Percentiles rank a stretch among this genome's conserved stretches.
Evolutionary conservation across 2,329 filamentous ascomycete species (phyloP).

Genomic region (Graphilbum fragrans): DNA sequence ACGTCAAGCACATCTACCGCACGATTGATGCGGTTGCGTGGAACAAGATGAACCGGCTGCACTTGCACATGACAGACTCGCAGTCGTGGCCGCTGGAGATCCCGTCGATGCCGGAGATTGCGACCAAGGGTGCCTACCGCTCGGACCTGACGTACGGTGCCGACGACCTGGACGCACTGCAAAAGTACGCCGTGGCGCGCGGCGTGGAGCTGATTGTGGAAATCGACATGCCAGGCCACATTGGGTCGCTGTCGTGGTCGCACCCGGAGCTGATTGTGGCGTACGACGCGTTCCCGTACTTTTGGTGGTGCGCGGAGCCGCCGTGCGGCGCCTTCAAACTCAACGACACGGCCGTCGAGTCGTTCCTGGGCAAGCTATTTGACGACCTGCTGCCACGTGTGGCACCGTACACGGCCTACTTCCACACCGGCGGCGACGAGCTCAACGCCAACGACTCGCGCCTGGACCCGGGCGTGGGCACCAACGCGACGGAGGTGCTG

Average conservation of each 20-base stretch:
- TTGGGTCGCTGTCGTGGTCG: slow-evolving; percentile 51
- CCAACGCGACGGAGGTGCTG: slow-evolving; percentile 52
- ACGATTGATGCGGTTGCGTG: slow-evolving; percentile 66
- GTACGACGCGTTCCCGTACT: slow-evolving; percentile 43
- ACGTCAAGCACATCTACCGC: slow-evolving; percentile 53
- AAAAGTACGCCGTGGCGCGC: slow-evolving; percentile 55
- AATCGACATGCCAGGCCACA: slow-evolving; percentile 74
- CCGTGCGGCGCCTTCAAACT: slow-evolving; percentile 63
- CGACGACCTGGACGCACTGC: slow-evolving; percentile 50
- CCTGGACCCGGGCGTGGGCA: slow-evolving; percentile 60
- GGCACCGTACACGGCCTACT: slow-evolving; percentile 57
- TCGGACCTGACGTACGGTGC: slow-evolving; percentile 55
- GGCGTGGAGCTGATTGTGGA: slow-evolving; percentile 64
- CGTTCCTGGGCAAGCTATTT: slow-evolving; percentile 61
- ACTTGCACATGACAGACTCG: slow-evolving; percentile 71
- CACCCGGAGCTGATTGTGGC: slow-evolving; percentile 63
- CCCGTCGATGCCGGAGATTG: slow-evolving; percentile 58
- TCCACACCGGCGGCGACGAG: slow-evolving; percentile 83
- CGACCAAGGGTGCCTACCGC: slow-evolving; percentile 62
- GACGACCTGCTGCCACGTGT: slow-evolving; percentile 66
- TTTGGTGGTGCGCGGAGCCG: slow-evolving; percentile 48
- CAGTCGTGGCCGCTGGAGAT: slow-evolving; percentile 82
- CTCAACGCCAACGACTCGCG: slow-evolving; percentile 65
- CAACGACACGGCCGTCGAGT: slow-evolving; percentile 56
- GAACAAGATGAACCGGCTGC: slow-evolving; percentile 75